Conservation (phyloP, 1,284 basidiomycete genomes). For the Ceratobasidium sp. region DNA sequence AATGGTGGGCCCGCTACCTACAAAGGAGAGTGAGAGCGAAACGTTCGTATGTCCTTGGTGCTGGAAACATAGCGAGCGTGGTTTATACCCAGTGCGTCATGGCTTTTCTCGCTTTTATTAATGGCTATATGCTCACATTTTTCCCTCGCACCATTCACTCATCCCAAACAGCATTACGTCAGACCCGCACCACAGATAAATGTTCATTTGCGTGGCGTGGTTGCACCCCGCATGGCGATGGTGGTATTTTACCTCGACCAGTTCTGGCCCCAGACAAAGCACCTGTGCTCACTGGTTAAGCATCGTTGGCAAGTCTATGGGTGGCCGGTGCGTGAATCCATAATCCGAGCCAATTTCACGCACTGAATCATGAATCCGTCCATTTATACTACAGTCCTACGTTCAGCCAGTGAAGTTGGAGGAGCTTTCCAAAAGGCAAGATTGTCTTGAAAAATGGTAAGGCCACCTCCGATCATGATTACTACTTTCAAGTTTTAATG, state of each 20-base stretch:
- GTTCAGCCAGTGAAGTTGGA: slow-evolving; percentile 21
- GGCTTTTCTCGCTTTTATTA: neutral
- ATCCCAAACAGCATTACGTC: slow-evolving; percentile 24
- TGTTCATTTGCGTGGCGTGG: neutral
- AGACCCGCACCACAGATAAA: neutral
- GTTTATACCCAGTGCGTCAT: slow-evolving; percentile 8
- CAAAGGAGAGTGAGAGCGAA: neutral
- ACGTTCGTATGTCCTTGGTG: slow-evolving; percentile 12
- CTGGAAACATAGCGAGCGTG: slow-evolving; percentile 2
- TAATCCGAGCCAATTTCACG: no score
- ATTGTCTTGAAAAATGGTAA: neutral
- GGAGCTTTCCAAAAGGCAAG: neutral
- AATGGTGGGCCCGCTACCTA: neutral
- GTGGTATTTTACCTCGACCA: slow-evolving; percentile 16
- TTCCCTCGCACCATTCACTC: neutral
- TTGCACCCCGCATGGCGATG: slow-evolving; percentile 23
- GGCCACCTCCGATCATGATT: no score
- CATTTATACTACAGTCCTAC: neutral
- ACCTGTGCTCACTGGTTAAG: neutral
- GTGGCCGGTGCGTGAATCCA: slow-evolving; percentile 18
- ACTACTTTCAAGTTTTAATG: neutral
- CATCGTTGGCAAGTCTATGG: neutral
- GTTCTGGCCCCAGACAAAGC: slow-evolving; percentile 29
- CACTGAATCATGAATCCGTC: neutral
- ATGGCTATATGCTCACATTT: neutral